Evolutionary conservation across 2,329 filamentous ascomycete species (phyloP), one percentile per base, ranked within the genome.

Genomic region (Fusarium abutilonis): DNA sequence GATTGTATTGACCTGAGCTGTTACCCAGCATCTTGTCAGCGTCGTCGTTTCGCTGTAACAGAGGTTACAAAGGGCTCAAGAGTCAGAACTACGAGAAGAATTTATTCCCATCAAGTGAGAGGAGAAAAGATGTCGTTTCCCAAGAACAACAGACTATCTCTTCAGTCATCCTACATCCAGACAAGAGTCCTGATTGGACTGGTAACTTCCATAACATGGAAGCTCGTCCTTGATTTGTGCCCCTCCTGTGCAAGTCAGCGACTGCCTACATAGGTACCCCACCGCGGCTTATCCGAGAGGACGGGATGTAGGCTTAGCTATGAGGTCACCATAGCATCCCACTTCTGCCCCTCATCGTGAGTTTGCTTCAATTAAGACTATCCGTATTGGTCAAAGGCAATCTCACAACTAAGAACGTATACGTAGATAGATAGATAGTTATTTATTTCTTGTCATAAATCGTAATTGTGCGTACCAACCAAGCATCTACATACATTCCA

Each of bases 181-280:
- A n/a, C 21, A 23, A 23, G 21, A 23, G 21, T 23, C 21, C 21
- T 23, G 21, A 23, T 23, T 23, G 21, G 31, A 4, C 31, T 14
- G 31, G 10, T 13, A 32, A 14, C 13, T 32, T 14, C 13, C 31
- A 32, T 32, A 32, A 32, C 31, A n/a, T n/a, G n/a, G n/a, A 93
- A 23, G 32, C n/a, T 13, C 19, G 21, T 32, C 44, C 31, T 47
- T 43, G 4, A 17, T 15, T 43, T 34, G 28, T 56, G 40, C 52
- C 55, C 45, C 56, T 47, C 36, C 17, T 21, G 19, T 23, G 26
- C 28, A 35, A 19, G 28, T 14, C 31, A 14, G 44, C 35, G n/a
- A 34, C 51, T 39, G 52, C 39, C 36, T n/a, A n/a, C n/a, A n/a
- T n/a, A n/a, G n/a, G n/a, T 42, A 45, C 19, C 40, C 44, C 11